phyloP scores from a whole-genome alignment of 148 eudicot species.

The Vaccinium corymbosum region DNA sequence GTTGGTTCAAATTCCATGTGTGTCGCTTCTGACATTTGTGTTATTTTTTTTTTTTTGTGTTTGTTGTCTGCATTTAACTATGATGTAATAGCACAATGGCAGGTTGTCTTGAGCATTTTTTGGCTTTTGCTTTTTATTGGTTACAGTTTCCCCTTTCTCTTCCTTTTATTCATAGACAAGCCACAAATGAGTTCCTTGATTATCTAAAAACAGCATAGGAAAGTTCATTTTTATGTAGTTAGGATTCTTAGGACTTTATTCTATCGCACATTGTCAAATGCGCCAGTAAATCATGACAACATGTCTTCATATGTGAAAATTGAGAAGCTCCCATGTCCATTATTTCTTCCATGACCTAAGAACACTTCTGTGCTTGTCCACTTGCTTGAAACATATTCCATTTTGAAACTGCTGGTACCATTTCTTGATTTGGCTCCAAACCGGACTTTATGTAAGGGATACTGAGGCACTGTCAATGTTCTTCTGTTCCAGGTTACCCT shows the following conservation, averaged over 20 bases:
- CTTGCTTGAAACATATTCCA: slow-evolving; percentile 1
- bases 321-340: neutral
- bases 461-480: neutral
- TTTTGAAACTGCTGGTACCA: neutral
- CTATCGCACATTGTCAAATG: neutral
- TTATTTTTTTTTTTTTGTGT: neutral
- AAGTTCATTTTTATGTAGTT: neutral
- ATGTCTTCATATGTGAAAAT: slow-evolving; percentile 1
- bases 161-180: neutral
- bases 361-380: neutral
- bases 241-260: neutral
- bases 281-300: neutral
- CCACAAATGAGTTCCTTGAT: neutral
- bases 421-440: neutral
- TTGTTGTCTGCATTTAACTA: neutral
- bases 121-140: neutral
- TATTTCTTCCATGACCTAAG: neutral
- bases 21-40: neutral
- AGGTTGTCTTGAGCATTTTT: neutral
- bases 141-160: neutral
- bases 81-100: neutral
- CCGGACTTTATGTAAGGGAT: neutral
- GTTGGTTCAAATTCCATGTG: neutral
- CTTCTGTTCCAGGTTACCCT: slow-evolving; percentile 55
- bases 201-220: neutral